Evolutionary conservation across 2,329 filamentous ascomycete species (phyloP), one percentile per base, ranked within the genome.

Genomic region (Polytolypa hystricis): DNA sequence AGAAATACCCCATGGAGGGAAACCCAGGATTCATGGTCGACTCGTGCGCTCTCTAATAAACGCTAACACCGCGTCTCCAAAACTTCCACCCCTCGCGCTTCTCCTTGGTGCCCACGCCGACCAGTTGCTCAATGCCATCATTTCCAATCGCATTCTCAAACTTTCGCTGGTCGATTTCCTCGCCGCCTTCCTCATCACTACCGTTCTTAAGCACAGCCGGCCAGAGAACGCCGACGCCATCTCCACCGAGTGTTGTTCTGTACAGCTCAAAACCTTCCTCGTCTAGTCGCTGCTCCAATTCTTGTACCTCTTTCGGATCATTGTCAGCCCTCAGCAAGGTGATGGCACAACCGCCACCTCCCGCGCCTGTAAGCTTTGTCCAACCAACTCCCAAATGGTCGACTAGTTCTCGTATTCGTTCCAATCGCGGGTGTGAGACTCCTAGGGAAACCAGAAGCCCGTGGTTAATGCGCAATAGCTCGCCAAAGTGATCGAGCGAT

Each of bases 281-380:
- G 3, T 73, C 65, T 2, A 89, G 72, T 42, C 77, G 74, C 26
- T 66, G 54, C 47, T 89, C 76, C 11, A 96, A 64, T 7, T 69
- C 63, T 16, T 66, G 60, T 18, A 93, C 61, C 49, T 73, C 73
- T 42, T 73, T 65, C 11, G 56, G 50, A 5, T 73, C 55, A 1
- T 73, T 66, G 19, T 74, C 74, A 0, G 84, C 82, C 45, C 80
- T 81, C 33, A 98, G 68, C 3, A 98, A 67, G 0, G 89, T 93
- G 48, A 98, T 96, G 3, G 87, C 89, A 60, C 93, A 96, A 2
- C 91, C 91, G 39, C 91, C 93, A 9, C 91, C 93, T 15, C 91
- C 91, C 1, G 91, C 91, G 21, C 91, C 91, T 0, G 91, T 98
- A 39, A 98, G 72, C 59, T 98, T 98, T 9, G 91, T 95, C 87